These are phyloP conservation scores for Pichia sp. DNA, from an alignment of 1,139 yeast species.

Conservation along the genomic window DNA sequence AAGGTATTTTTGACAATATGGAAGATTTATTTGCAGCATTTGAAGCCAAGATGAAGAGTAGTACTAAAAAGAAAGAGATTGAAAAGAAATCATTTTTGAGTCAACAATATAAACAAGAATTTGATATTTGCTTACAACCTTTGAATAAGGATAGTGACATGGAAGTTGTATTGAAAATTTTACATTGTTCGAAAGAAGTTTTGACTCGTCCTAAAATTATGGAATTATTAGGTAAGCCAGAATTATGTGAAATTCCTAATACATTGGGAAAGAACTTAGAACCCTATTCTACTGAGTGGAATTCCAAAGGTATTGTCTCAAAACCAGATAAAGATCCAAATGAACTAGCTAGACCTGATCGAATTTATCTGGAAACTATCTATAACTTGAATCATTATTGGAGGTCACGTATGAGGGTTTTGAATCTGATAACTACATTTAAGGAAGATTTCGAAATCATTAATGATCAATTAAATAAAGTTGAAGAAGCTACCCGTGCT, in stretches of 20 bases:
- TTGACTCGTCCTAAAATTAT: slow-evolving; percentile 61
- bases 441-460: slow-evolving; percentile 69
- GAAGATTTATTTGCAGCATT: slow-evolving; percentile 75
- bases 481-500: slow-evolving; percentile 60
- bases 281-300: slow-evolving; percentile 64
- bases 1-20: slow-evolving; percentile 69
- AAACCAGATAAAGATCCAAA: slow-evolving; percentile 68
- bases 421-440: slow-evolving; percentile 50
- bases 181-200: slow-evolving; percentile 67
- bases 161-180: slow-evolving; percentile 55
- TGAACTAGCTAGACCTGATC: slow-evolving; percentile 70
- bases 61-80: slow-evolving; percentile 34
- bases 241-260: slow-evolving; percentile 63
- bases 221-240: slow-evolving; percentile 75
- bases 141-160: slow-evolving; percentile 57
- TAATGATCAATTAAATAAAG: slow-evolving; percentile 48
- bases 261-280: slow-evolving; percentile 56
- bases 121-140: slow-evolving; percentile 87
- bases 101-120: slow-evolving; percentile 79
- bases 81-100: slow-evolving; percentile 59
- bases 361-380: slow-evolving; percentile 63
- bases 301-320: slow-evolving; percentile 23
- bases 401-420: slow-evolving; percentile 71
- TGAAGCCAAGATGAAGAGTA: slow-evolving; percentile 50
- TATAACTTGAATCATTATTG: slow-evolving; percentile 74